Conservation (phyloP, 768 basidiomycete genomes). For the Boletellus emodensis region DNA sequence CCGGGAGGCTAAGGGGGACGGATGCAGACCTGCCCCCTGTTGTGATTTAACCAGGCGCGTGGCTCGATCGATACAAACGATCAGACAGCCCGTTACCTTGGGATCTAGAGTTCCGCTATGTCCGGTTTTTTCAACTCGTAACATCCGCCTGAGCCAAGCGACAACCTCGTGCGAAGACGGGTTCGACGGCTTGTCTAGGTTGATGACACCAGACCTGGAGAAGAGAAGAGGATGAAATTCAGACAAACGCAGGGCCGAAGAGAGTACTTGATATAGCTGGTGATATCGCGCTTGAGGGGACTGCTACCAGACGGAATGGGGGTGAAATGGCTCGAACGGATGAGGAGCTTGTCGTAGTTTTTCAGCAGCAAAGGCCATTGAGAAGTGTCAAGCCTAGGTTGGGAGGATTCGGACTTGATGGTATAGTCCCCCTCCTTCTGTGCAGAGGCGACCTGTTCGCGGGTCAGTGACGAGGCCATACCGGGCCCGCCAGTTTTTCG, state of each 20-base stretch:
- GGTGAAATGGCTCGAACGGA: constrained; percentile 95
- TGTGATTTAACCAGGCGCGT: constrained; percentile 97
- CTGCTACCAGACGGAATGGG: constrained; percentile 93
- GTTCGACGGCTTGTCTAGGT: constrained; percentile 99
- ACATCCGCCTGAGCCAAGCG: constrained; percentile 95
- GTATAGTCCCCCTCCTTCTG: constrained; percentile 73
- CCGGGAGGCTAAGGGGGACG: not conserved
- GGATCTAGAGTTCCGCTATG: constrained; percentile 99
- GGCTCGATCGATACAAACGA: constrained; percentile 98
- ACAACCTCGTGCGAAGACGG: constrained; percentile 99
- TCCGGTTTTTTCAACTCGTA: constrained; percentile 96
- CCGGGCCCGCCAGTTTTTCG: not conserved
- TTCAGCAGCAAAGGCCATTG: constrained; percentile 97
- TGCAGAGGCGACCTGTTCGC: constrained; percentile 67
- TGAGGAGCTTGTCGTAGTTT: constrained; percentile 96
- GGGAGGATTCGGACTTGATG: constrained; percentile 72
- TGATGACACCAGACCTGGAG: constrained; percentile 93
- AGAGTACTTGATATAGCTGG: constrained; percentile 83
- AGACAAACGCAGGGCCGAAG: not conserved
- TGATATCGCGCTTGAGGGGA: constrained; percentile 92
- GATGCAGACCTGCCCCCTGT: constrained; percentile 85
- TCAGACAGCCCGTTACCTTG: constrained; percentile 97
- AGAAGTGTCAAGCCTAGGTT: constrained; percentile 86
- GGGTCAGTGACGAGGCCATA: constrained; percentile 41
- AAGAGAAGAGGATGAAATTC: constrained; percentile 1